Evolutionary conservation across 345 rosid genomes (phyloP).

Genomic region (Chamaenerion angustifolium): DNA sequence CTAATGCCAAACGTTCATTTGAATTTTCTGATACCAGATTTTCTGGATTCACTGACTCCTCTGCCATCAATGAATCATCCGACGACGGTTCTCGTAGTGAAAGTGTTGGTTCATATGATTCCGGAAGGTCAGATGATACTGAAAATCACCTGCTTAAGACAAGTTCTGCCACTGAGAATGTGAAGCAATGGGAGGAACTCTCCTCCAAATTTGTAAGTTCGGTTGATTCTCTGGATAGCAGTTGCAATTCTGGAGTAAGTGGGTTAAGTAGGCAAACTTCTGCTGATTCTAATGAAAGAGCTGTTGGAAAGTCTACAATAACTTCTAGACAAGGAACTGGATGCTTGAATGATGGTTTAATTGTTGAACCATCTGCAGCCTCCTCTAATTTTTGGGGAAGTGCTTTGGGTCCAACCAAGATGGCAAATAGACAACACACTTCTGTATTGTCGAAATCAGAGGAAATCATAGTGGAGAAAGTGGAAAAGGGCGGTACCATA

Average conservation of each 20-base stretch:
- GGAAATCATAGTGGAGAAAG: constrained; percentile 16
- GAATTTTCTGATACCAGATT: constrained; percentile 48
- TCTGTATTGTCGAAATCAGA: constrained; percentile 13
- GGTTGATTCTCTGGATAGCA: constrained; percentile 43
- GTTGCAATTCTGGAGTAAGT: constrained; percentile 11
- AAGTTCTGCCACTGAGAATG: constrained; percentile 17
- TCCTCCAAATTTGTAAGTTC: constrained; percentile 66
- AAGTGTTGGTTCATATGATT: constrained; percentile 53
- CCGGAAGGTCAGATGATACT: constrained; percentile 34
- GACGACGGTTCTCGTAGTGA: constrained; percentile 53
- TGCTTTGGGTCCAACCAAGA: constrained; percentile 23
- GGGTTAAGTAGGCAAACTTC: constrained; percentile 19
- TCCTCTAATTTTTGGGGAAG: constrained; percentile 54
- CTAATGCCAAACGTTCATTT: constrained; percentile 28
- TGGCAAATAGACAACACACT: constrained; percentile 13
- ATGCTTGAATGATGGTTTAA: constrained; percentile 12
- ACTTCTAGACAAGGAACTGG: constrained; percentile 8
- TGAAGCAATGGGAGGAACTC: constrained; percentile 25
- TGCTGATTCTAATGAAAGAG: constrained; percentile 13
- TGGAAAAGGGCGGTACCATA: constrained; percentile 9
- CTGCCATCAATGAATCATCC: constrained; percentile 38
- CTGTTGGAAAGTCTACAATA: constrained; percentile 9
- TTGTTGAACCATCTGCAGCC: constrained; percentile 14
- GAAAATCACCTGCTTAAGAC: constrained; percentile 22
- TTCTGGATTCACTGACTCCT: constrained; percentile 66